These are phyloP conservation scores for Paraphaeosphaeria minitans DNA, from an alignment of 2,329 filamentous ascomycete genomes.

Conservation along the genomic window DNA sequence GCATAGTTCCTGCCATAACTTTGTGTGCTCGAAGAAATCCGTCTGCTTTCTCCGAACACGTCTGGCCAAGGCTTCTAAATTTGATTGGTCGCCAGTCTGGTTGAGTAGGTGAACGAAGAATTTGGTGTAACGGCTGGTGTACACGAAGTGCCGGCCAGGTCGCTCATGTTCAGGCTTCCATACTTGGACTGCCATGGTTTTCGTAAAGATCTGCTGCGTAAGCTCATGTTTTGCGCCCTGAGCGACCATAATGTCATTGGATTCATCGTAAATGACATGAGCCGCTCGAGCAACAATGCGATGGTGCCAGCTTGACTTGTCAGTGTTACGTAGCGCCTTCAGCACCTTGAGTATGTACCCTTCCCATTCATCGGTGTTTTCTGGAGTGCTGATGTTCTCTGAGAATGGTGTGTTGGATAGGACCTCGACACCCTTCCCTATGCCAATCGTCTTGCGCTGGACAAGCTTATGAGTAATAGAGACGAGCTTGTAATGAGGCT, in stretches of 20 bases:
- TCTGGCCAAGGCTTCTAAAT: constrained; percentile 77
- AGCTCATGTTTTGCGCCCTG: constrained; percentile 75
- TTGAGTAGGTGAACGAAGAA: constrained; percentile 79
- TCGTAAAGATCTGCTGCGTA: constrained; percentile 85
- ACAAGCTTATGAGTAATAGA: constrained; percentile 84
- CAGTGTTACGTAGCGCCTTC: constrained; percentile 66
- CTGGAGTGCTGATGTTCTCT: constrained; percentile 55
- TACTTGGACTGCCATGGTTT: constrained; percentile 92
- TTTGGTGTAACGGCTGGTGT: constrained; percentile 82
- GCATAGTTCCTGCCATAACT: constrained; percentile 67
- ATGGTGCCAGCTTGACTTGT: constrained; percentile 96
- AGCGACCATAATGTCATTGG: constrained; percentile 57
- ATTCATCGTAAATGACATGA: constrained; percentile 64
- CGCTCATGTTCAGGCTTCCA: constrained; percentile 92
- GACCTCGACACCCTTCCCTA: constrained; percentile 55
- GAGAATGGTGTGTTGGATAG: constrained; percentile 60
- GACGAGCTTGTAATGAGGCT: constrained; percentile 91
- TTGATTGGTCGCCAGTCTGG: constrained; percentile 73
- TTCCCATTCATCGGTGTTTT: constrained; percentile 61
- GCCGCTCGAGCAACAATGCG: constrained; percentile 80
- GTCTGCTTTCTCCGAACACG: constrained; percentile 81
- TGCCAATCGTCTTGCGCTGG: constrained; percentile 51
- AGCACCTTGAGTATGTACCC: constrained; percentile 67
- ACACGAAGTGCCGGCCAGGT: constrained; percentile 87
- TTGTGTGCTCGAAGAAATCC: constrained; percentile 69